Conservation (phyloP, 176 grass and related monocot species). For the Phoenix dactylifera region DNA sequence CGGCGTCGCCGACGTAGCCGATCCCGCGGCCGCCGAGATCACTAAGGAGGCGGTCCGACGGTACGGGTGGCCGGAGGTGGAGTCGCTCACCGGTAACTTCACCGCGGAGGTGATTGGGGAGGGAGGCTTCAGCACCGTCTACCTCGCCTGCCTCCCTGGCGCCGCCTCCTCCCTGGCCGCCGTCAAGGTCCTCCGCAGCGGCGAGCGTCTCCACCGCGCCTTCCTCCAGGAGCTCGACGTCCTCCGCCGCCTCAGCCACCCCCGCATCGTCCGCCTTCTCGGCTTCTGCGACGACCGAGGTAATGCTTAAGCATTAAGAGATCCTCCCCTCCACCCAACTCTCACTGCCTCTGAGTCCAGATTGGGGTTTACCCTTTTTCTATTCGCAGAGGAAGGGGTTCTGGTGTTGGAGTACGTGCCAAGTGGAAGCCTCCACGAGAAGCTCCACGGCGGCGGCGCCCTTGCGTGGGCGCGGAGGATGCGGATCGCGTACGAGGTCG, state of each 20-base stretch:
- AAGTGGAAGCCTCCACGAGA: constrained; percentile 55
- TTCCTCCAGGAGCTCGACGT: constrained; percentile 82
- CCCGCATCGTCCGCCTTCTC: constrained; percentile 49
- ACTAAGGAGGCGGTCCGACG: constrained; percentile 15
- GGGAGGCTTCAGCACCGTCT: constrained; percentile 78
- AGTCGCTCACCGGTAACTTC: constrained; percentile 53
- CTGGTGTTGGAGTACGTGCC: constrained; percentile 67
- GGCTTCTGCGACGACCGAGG: constrained; percentile 75
- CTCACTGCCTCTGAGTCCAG: neutral
- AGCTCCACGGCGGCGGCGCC: constrained; percentile 25
- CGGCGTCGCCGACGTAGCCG: neutral
- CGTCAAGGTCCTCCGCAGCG: constrained; percentile 62
- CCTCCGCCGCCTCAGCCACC: constrained; percentile 58
- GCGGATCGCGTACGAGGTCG: constrained; percentile 56
- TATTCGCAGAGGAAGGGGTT: constrained; percentile 63
- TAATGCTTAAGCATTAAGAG: neutral
- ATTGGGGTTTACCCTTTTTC: neutral
- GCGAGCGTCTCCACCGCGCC: constrained; percentile 33
- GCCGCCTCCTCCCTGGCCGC: constrained; percentile 20
- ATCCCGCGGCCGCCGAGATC: neutral
- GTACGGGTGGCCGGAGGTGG: constrained; percentile 46
- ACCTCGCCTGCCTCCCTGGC: constrained; percentile 28
- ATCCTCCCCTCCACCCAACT: neutral
- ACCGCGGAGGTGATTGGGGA: constrained; percentile 52
- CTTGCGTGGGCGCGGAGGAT: constrained; percentile 53